Evolutionary conservation across 2,329 filamentous ascomycete species (phyloP), one percentile per base, ranked within the genome.

Genomic region (Tolypocladium capitatum): DNA sequence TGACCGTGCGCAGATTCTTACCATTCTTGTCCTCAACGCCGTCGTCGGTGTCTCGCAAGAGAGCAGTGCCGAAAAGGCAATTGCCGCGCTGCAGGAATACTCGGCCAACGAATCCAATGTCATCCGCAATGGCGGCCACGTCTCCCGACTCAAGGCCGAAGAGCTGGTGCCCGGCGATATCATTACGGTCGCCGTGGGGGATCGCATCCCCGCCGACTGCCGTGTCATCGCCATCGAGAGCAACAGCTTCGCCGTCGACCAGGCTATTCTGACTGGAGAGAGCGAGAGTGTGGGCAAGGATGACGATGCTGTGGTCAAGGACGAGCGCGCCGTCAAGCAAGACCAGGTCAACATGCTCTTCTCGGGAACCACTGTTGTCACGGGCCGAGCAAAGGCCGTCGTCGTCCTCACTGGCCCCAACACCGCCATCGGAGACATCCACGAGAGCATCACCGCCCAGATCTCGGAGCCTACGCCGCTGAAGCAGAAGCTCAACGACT

Each of bases 401-500:
- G 92, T 98, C 27, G 90, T 89, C 52, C 68, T 94, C 61, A 98
- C 92, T 18, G 92, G 92, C 55, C 77, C 82, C 43, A 86, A 81
- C 60, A 98, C 92, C 27, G 92, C 92, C 34, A 98, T 98, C 68
- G 92, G 92, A 58, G 92, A 96, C 64, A 98, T 98, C 54, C 92
- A 98, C 64, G 92, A 97, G 69, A 97, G 90, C 72, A 98, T 98
- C 63, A 90, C 89, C 7, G 85, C 91, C 34, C 94, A 98, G 67
- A 98, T 98, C 60, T 97, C 91, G 21, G 90, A 95, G 64, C 92
- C 92, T 0, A 98, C 92, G 1, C 92, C 92, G 14, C 69, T 98
- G 57, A 98, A 98, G 75, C 88, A 98, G 74, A 98, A 98, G 74
- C 77, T 98, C 53, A 96, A 98, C 66, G 89, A 97, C 60, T 98